Percentiles rank a stretch among this genome's conserved stretches.
Conservation (phyloP, 2,329 filamentous ascomycete genomes). For the Arthroderma sp. region DNA sequence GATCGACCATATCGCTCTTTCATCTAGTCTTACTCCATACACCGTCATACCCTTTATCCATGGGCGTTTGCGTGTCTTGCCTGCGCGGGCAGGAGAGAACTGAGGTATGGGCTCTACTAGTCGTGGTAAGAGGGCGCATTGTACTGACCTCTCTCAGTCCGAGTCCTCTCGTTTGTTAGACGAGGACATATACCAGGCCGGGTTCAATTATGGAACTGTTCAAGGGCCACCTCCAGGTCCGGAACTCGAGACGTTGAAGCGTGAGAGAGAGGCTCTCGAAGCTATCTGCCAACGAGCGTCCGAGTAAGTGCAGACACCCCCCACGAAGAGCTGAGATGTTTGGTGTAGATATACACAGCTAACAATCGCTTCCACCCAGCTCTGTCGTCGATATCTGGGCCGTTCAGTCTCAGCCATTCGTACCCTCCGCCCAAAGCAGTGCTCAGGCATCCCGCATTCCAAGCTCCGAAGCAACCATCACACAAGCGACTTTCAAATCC, state of each 20-base stretch:
- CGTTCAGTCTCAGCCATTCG: slow-evolving; percentile 32
- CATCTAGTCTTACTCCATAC: background rate
- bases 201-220: slow-evolving; percentile 34
- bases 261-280: slow-evolving; percentile 35
- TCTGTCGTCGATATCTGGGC: slow-evolving; percentile 37
- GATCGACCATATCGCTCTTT: background rate
- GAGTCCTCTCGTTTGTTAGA: slow-evolving; percentile 36
- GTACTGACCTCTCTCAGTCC: slow-evolving; percentile 17
- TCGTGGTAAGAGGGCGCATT: slow-evolving; percentile 9
- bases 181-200: slow-evolving; percentile 34
- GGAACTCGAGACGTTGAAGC: slow-evolving; percentile 33
- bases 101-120: slow-evolving; percentile 21
- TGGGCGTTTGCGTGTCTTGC: slow-evolving; percentile 37
- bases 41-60: slow-evolving; percentile 18
- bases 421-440: slow-evolving; percentile 23
- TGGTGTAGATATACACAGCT: background rate
- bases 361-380: slow-evolving; percentile 16
- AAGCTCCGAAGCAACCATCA: slow-evolving; percentile 9
- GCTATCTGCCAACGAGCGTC: slow-evolving; percentile 37
- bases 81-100: slow-evolving; percentile 31
- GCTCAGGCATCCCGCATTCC: slow-evolving; percentile 20
- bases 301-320: slow-evolving; percentile 24
- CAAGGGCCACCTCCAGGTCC: slow-evolving; percentile 29
- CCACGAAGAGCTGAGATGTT: background rate
- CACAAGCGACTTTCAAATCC: slow-evolving; percentile 6